A percentile compares a stretch with the other conserved stretches of the same genome.
phyloP scores from a whole-genome alignment of 2,329 filamentous ascomycete genomes.

The Myriosclerotinia scirpicola region DNA sequence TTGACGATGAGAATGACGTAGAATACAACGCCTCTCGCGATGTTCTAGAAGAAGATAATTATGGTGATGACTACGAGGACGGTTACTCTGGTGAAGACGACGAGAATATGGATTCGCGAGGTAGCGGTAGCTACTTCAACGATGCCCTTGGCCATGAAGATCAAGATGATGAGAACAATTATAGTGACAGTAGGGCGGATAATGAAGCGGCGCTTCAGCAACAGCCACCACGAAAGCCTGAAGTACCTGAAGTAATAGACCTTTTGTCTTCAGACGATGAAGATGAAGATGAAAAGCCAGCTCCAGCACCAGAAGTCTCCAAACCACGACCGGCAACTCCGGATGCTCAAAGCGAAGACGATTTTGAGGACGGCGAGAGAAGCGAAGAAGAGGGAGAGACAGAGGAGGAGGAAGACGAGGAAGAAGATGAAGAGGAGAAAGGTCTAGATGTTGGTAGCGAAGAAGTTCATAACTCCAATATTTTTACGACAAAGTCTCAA shows the following conservation, averaged over 20 bases:
- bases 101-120: neutral
- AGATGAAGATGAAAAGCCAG: slow-evolving; percentile 7
- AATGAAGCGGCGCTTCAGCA: slow-evolving; percentile 28
- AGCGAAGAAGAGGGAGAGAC: slow-evolving; percentile 23
- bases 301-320: slow-evolving; percentile 30
- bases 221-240: slow-evolving; percentile 27
- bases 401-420: slow-evolving; percentile 5
- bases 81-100: slow-evolving; percentile 41
- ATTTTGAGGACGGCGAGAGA: slow-evolving; percentile 23
- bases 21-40: neutral
- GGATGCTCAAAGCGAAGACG: slow-evolving; percentile 9
- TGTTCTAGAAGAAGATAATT: neutral
- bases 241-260: slow-evolving; percentile 39
- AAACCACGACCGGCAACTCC: slow-evolving; percentile 30
- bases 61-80: slow-evolving; percentile 23
- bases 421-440: slow-evolving; percentile 19
- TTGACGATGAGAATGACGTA: slow-evolving; percentile 1
- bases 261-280: slow-evolving; percentile 39
- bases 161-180: slow-evolving; percentile 28
- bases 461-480: neutral
- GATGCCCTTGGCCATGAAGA: slow-evolving; percentile 21
- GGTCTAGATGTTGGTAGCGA: neutral
- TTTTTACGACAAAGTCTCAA: neutral
- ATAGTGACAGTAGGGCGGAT: slow-evolving; percentile 35
- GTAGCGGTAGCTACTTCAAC: neutral